A percentile compares a stretch with the other conserved stretches of the same genome.
phyloP scores from a whole-genome alignment of 2,329 filamentous ascomycete genomes.

The Cytospora schulzeri region DNA sequence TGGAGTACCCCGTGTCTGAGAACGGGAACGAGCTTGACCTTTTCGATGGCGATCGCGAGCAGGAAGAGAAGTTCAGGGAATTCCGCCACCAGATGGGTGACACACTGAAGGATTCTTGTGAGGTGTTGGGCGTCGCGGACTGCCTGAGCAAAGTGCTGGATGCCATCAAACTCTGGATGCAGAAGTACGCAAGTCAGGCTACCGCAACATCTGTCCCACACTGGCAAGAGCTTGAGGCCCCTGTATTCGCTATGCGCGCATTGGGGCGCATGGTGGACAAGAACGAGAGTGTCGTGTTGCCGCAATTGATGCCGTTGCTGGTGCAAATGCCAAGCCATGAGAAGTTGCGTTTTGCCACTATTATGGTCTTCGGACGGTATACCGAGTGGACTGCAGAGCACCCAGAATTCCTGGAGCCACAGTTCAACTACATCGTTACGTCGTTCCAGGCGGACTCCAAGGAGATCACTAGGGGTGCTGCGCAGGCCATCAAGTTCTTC shows the following conservation, averaged over 20 bases:
- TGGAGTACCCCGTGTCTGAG: conserved; percentile 83
- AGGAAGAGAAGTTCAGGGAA: conserved; percentile 94
- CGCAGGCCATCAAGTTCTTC: conserved; percentile 94
- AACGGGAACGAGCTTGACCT: conserved; percentile 75
- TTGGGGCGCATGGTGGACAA: conserved; percentile 95
- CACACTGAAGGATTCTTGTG: conserved; percentile 93
- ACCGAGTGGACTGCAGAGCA: conserved; percentile 98
- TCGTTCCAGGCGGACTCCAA: conserved; percentile 87
- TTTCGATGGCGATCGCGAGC: conserved; percentile 93
- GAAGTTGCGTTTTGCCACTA: conserved; percentile 96
- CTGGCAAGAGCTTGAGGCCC: conserved; percentile 95
- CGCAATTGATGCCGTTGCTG: conserved; percentile 88
- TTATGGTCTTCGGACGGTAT: conserved; percentile 95
- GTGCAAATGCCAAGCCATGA: conserved; percentile 94
- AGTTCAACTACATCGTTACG: conserved; percentile 93
- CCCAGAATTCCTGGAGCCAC: conserved; percentile 85
- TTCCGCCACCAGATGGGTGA: conserved; percentile 98
- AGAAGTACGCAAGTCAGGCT: conserved; percentile 75
- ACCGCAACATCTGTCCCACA: conserved; percentile 77
- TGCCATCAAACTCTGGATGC: conserved; percentile 86
- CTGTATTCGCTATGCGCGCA: conserved; percentile 90
- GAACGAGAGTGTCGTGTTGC: conserved; percentile 83
- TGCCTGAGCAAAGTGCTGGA: conserved; percentile 88
- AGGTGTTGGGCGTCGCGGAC: conserved; percentile 91
- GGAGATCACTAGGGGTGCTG: conserved; percentile 89